Evolutionary conservation across 148 eudicot genomes (phyloP).

Genomic region (Cornus controversa): DNA sequence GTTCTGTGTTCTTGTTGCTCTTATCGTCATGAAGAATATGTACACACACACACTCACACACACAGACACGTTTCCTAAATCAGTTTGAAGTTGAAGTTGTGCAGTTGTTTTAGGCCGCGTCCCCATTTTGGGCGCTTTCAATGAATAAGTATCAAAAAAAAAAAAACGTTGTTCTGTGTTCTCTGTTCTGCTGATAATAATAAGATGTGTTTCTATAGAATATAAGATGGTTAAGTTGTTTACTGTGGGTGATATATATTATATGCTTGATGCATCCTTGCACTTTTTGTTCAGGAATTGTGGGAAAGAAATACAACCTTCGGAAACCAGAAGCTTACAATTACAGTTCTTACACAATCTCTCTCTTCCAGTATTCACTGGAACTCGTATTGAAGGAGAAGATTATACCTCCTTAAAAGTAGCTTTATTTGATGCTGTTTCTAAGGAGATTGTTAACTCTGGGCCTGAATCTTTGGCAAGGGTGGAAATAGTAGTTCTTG

Average conservation of each 20-base stretch:
- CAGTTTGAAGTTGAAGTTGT: too few species aligned
- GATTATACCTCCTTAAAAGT: constrained; percentile 58
- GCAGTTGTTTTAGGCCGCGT: too few species aligned
- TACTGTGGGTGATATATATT: neutral
- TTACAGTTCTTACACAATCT: constrained; percentile 59
- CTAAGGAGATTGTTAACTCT: constrained; percentile 47
- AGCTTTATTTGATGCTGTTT: constrained; percentile 53
- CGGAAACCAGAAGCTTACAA: constrained; percentile 62
- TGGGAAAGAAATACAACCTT: constrained; percentile 48
- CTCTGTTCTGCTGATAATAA: too few species aligned
- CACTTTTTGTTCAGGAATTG: constrained; percentile 42
- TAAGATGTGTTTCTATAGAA: neutral
- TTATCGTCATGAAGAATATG: too few species aligned
- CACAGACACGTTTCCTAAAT: too few species aligned
- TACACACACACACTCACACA: too few species aligned
- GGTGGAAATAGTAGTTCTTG: constrained; percentile 76
- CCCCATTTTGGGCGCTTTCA: too few species aligned
- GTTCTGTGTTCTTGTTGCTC: too few species aligned
- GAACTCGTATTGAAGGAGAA: constrained; percentile 92
- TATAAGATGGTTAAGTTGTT: constrained; percentile 5
- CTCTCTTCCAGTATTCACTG: constrained; percentile 92
- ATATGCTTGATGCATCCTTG: neutral
- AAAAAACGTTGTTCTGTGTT: too few species aligned
- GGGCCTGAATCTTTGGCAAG: constrained; percentile 63
- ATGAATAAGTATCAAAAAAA: too few species aligned